Base-by-base conservation (phyloP, 495 filamentous ascomycete species). In the Aspergillus baeticus region DNA sequence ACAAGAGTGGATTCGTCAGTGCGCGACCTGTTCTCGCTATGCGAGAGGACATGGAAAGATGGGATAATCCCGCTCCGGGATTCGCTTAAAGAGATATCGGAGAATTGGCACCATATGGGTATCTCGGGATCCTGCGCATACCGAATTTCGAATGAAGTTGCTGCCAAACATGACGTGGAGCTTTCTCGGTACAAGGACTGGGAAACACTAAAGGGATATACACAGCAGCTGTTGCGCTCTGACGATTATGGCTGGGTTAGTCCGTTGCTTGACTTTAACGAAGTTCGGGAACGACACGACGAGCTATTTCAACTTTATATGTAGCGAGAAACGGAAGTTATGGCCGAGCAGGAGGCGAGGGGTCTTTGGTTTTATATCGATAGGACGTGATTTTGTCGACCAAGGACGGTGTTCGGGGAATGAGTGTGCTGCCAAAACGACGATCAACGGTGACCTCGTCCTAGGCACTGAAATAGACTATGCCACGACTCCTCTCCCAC, bases 221-320 rank as follows among this genome's bases (percentile, higher is more conserved):
- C 65, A 5, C 58, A 63, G 43, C 57, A 69, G 52, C 36, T 62
- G 56, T 61, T 72, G 29, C 51, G 64, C 5, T 61, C 65, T 13
- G 67, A 72, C 62, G 64, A 63, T 35, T 61, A 66, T 10, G 67
- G 69, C 0, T 72, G 67, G 65, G 57, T 69, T 5, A 34, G 61
- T 0, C 69, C 67, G 0, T 53, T 61, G 22, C 43, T 68, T 37
- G 62, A 72, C 42, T 66, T 66, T 49, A 57, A 51, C 3, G 47
- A 60, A 33, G 55, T 55, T 10, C 21, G 55, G 35, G 33, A 10
- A 31, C 58, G 57, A 47, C 61, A 67, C 36, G 48, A 57, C n/a
- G 51, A 58, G 35, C 48, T 67, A 13, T 60, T 63, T 29, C 29
- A 56, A 15, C 55, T 63, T 22, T 68, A 56, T 37, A 46, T 63